These are phyloP conservation scores for Cymbidium sinense DNA, from an alignment of 106 monocot species.

Conservation along the genomic window DNA sequence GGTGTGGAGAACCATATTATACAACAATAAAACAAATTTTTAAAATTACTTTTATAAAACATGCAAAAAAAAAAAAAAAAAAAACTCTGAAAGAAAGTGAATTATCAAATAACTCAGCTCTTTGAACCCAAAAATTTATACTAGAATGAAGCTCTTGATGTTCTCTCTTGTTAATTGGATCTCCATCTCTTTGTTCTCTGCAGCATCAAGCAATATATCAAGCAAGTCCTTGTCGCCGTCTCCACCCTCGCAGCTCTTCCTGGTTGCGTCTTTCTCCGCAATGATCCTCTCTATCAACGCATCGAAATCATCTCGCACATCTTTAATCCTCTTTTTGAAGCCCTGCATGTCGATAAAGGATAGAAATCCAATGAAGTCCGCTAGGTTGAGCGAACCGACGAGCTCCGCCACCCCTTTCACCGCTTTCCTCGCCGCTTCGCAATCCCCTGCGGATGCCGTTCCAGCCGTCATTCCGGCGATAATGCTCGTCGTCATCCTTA, in stretches of 20 bases:
- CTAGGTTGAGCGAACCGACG: too few relatives aligned
- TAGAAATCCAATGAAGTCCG: too few relatives aligned
- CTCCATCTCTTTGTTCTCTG: constrained; percentile 33
- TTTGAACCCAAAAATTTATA: not conserved
- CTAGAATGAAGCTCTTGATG: constrained; percentile 46
- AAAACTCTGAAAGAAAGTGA: not conserved
- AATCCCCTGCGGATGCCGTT: constrained; percentile 9
- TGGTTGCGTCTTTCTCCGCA: constrained; percentile 1
- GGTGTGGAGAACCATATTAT: too few relatives aligned
- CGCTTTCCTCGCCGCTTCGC: constrained; percentile 23
- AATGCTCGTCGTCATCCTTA: not conserved
- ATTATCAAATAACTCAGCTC: too few relatives aligned
- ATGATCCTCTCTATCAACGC: not conserved
- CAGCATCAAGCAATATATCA: constrained; percentile 37
- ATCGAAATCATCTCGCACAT: not conserved
- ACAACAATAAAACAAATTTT: not conserved
- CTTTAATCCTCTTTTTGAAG: too few relatives aligned
- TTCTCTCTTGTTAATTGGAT: constrained; percentile 45
- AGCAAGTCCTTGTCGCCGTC: constrained; percentile 23
- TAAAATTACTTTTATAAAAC: not conserved
- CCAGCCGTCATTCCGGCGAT: not conserved
- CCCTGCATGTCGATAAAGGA: too few relatives aligned
- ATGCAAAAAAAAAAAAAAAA: too few relatives aligned
- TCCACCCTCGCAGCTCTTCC: not conserved
- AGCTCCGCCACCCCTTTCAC: constrained; percentile 16